Base-by-base conservation (phyloP, 768 basidiomycete genomes). In the Pholiota molesta region DNA sequence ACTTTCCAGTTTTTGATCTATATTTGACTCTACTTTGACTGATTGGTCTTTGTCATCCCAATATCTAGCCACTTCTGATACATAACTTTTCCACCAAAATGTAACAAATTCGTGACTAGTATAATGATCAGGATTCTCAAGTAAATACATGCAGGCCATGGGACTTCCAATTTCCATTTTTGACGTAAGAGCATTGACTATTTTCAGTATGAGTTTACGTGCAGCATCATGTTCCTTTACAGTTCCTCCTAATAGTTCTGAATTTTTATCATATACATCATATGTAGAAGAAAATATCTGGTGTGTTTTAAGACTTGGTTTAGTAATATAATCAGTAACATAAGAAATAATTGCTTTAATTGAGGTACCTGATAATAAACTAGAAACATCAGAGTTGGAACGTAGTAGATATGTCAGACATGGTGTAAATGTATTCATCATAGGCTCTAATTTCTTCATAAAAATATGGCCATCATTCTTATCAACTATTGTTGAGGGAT, bases 251-350 rank as follows among this genome's bases (percentile, higher is more conserved):
- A 74, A 21, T 9, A 71, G 57, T 19, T 75, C 69, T 17, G 62
- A 17, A 49, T 74, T 65, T 31, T 70, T 70, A 0, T 69, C 62
- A 53, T 74, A 71, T 0, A 76, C 60, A 10, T 68, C 58, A 13
- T 62, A 59, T 0, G 76, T 63, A 8, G 73, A 60, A 0, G 78
- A 70, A 68, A 81, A 80, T 28, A 79, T 69, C 14, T 66, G 67
- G 65, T 78, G 71, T 0, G 75, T 78, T 49, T 80, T 82, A 11
- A 83, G 61, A 1, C 66, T 45, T 0, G 68, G 49, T 63, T 83
- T 83, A 0, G 77, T 80, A 0, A 82, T 71, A 65, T 83, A 83
- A 37, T 83, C 78, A 5, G 79, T 71, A 0, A 80, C 70, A 68
- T 80, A 81, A 21, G 72, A 66, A 0, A 79, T 60, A 2, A 78